Conservation (phyloP, 176 grass and related monocot genomes). For the Thalia dealbata region DNA sequence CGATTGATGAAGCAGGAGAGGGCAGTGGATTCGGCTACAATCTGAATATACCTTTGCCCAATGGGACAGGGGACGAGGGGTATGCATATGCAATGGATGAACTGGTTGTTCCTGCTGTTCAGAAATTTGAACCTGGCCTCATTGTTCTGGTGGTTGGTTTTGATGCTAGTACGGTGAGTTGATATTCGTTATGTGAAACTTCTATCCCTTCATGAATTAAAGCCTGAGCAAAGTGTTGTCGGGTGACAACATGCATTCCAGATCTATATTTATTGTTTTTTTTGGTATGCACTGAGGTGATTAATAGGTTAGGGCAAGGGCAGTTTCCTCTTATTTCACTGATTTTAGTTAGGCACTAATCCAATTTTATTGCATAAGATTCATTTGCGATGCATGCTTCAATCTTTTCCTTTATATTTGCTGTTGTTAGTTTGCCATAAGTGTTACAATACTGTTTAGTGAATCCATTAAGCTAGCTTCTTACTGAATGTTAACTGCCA, state of each 20-base stretch:
- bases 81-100: conserved; percentile 67
- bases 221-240: no score
- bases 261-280: no score
- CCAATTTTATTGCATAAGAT: no score
- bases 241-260: no score
- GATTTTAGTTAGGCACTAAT: no score
- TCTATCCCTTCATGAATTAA: no score
- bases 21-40: conserved; percentile 71
- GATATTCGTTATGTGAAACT: not conserved
- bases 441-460: not conserved
- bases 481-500: not conserved
- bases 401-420: no score
- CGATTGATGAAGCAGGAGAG: conserved; percentile 54
- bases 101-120: conserved; percentile 57
- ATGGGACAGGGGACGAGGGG: conserved; percentile 75
- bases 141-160: conserved; percentile 70
- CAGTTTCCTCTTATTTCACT: no score
- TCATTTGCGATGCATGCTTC: no score
- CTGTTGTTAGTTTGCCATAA: not conserved
- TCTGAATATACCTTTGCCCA: conserved; percentile 89
- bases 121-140: conserved; percentile 56
- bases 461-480: not conserved
- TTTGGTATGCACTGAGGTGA: no score
- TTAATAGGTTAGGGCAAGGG: no score
- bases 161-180: conserved; percentile 83